A percentile compares a stretch with the other conserved stretches of the same genome.
phyloP scores from a whole-genome alignment of 78 protist species.

The Mantamonas sphyraenae region DNA sequence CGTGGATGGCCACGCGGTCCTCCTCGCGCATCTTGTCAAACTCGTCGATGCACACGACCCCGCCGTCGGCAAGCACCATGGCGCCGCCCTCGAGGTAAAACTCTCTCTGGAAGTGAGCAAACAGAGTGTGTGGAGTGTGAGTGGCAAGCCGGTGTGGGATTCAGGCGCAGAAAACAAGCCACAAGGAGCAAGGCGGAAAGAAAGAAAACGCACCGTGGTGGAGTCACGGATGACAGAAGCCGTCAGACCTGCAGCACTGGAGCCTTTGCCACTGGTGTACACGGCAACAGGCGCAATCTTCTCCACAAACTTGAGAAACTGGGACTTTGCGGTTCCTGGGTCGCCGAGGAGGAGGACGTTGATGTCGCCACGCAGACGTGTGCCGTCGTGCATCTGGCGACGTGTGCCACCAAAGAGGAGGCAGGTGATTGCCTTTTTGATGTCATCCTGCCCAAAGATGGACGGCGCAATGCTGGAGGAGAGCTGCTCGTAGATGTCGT shows the following conservation, averaged over 20 bases:
- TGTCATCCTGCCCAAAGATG: conserved; percentile 85
- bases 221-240: conserved; percentile 91
- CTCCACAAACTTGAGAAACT: conserved; percentile 90
- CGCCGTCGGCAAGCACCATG: conserved; percentile 99
- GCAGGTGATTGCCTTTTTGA: conserved; percentile 86
- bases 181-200: not conserved
- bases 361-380: conserved; percentile 97
- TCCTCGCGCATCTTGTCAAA: conserved; percentile 92
- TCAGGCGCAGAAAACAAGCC: not conserved
- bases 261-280: conserved; percentile 97
- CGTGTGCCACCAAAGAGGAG: conserved; percentile 91
- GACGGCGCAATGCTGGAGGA: conserved; percentile 81
- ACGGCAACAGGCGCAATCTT: conserved; percentile 92
- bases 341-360: conserved; percentile 99
- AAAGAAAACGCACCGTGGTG: not conserved
- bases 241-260: conserved; percentile 98
- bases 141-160: not conserved
- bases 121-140: not conserved
- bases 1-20: conserved; percentile 95
- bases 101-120: conserved; percentile 52
- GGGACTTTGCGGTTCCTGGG: conserved; percentile 98
- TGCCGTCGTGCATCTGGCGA: conserved; percentile 81
- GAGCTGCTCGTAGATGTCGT: conserved; percentile 46
- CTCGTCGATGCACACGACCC: conserved; percentile 97
- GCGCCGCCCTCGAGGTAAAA: conserved; percentile 98